phyloP scores from a whole-genome alignment of 2,329 filamentous ascomycete species.

The Alternaria tenuissima region DNA sequence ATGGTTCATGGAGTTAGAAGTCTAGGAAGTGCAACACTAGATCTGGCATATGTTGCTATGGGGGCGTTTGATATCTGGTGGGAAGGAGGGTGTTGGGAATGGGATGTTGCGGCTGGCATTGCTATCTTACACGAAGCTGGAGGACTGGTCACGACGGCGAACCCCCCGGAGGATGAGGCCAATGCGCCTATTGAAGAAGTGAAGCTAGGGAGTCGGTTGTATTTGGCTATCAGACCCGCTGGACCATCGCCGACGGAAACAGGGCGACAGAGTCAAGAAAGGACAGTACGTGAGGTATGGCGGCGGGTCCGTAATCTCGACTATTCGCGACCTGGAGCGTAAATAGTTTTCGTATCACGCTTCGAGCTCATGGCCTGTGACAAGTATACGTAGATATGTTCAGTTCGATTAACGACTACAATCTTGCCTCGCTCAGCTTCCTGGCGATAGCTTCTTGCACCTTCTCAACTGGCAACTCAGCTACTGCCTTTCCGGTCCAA shows the following conservation, averaged over 20 bases:
- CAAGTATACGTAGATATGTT: background rate
- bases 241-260: conserved; percentile 69
- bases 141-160: conserved; percentile 76
- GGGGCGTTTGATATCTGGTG: conserved; percentile 83
- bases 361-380: background rate
- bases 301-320: conserved; percentile 71
- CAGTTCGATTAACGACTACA: conserved; percentile 22
- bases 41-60: conserved; percentile 78
- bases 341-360: background rate
- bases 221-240: conserved; percentile 75
- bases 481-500: conserved; percentile 70
- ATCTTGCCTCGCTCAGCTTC: conserved; percentile 37
- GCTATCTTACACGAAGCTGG: conserved; percentile 77
- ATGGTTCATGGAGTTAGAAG: conserved; percentile 82
- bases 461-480: conserved; percentile 66
- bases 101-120: conserved; percentile 80
- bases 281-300: conserved; percentile 77
- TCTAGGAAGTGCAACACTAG: conserved; percentile 75
- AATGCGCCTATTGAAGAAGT: conserved; percentile 67
- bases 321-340: conserved; percentile 69
- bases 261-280: conserved; percentile 71
- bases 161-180: conserved; percentile 68
- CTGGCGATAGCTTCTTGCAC: conserved; percentile 64
- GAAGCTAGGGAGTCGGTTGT: conserved; percentile 71
- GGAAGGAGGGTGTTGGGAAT: conserved; percentile 84